phyloP scores from a whole-genome alignment of 305 asterid species.

The Vinca major region DNA sequence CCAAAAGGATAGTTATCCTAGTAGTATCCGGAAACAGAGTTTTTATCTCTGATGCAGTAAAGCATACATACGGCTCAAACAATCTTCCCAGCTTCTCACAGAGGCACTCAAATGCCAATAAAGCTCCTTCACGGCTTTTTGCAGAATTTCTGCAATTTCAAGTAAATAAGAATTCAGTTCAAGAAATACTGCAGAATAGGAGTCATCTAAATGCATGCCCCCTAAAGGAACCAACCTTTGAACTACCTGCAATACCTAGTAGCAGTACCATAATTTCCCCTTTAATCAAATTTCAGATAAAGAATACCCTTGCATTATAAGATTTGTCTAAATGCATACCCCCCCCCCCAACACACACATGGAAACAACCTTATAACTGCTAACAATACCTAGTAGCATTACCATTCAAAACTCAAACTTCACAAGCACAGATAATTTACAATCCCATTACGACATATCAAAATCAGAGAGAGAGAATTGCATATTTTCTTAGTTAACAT shows the following conservation, averaged over 20 bases:
- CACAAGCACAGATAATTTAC: slow-evolving; percentile 54
- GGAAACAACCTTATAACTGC: too few species aligned
- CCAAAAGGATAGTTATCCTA: background rate
- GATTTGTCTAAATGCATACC: too few species aligned
- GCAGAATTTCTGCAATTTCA: slow-evolving; percentile 70
- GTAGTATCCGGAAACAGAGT: background rate
- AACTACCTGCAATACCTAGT: too few species aligned
- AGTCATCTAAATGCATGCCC: background rate
- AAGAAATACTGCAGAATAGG: slow-evolving; percentile 1
- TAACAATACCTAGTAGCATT: slow-evolving; percentile 3
- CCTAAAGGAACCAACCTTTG: background rate
- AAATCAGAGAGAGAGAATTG: background rate
- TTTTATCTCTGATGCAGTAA: background rate
- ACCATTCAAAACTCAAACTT: slow-evolving; percentile 39
- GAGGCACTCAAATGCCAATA: slow-evolving; percentile 91
- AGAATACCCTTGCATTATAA: too few species aligned
- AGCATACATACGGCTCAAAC: slow-evolving; percentile 88
- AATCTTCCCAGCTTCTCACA: slow-evolving; percentile 93
- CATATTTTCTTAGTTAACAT: too few species aligned
- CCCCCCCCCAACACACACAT: too few species aligned
- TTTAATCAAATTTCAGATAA: too few species aligned
- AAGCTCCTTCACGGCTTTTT: slow-evolving; percentile 91
- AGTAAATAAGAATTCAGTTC: slow-evolving; percentile 12
- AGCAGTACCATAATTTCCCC: too few species aligned
- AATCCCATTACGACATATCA: slow-evolving; percentile 48